These are phyloP conservation scores for Melampsora larici-populina DNA, from an alignment of 1,284 basidiomycete genomes.

Conservation along the genomic window DNA sequence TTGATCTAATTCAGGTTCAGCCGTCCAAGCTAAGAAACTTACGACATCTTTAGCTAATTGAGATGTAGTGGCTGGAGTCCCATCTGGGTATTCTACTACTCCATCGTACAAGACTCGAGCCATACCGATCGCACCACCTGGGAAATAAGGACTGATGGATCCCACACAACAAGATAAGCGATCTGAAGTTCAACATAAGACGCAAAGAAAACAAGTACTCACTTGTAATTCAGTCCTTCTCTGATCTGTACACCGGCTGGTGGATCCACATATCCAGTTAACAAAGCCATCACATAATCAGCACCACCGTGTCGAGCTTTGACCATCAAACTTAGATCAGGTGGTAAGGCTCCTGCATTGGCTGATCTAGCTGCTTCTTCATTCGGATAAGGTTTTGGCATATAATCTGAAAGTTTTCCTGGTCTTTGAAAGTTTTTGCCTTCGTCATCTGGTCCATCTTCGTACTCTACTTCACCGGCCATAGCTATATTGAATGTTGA, in stretches of 20 bases:
- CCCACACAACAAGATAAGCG: not conserved
- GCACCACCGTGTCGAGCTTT: slow-evolving; percentile 97
- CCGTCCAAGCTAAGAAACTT: slow-evolving; percentile 70
- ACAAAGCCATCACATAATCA: slow-evolving; percentile 95
- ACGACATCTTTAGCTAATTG: slow-evolving; percentile 99
- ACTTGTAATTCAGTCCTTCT: slow-evolving; percentile 97
- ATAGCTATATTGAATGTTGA: too few species aligned
- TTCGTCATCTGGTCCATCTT: slow-evolving; percentile 88
- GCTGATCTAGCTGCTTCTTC: slow-evolving; percentile 94
- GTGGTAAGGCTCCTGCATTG: slow-evolving; percentile 92
- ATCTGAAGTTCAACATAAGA: slow-evolving; percentile 10
- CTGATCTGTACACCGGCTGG: slow-evolving; percentile 94
- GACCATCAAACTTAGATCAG: slow-evolving; percentile 93
- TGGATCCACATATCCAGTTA: slow-evolving; percentile 95
- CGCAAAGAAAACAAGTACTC: slow-evolving; percentile 50
- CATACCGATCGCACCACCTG: slow-evolving; percentile 97
- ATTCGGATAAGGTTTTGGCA: slow-evolving; percentile 94
- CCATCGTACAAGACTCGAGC: slow-evolving; percentile 90
- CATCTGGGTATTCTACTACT: slow-evolving; percentile 89
- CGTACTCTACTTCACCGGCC: slow-evolving; percentile 96
- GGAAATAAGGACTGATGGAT: slow-evolving; percentile 67
- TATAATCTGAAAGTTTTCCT: slow-evolving; percentile 93
- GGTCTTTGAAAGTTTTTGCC: slow-evolving; percentile 99
- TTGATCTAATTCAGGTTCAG: slow-evolving; percentile 97
- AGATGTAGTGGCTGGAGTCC: slow-evolving; percentile 94